Evolutionary conservation across 768 basidiomycete species (phyloP), one percentile per base, ranked within the genome.

Genomic region (Mycena indigotica): DNA sequence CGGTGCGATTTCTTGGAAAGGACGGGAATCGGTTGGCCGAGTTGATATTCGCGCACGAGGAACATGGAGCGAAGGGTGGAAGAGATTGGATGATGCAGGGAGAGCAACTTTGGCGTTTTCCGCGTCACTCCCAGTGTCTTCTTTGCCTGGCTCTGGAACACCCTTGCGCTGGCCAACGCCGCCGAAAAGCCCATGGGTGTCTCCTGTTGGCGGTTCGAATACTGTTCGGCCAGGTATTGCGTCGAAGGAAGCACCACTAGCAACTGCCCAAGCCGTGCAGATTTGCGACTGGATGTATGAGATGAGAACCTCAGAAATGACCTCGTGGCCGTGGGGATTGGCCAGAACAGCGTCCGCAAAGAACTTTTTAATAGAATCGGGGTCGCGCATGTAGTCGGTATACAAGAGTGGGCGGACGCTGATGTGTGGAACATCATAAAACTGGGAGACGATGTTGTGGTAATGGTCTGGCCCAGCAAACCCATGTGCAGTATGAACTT

Each of bases 391-490:
- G 74, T 95, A 98, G 55, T 85, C 78, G 3, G 89, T 84, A 73
- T 93, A 96, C 2, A 96, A 71, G 28, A 89, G 74, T 13, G 93
- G 83, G 72, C 96, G 96, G 58, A 85, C 82, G 72, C 88, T 91
- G 66, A 99, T 77, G 70, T 98, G 93, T 0, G 96, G 95, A 25
- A 98, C 85, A 69, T 99, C 97, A 76, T 99, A 99, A 77, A 94
- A 98, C 69, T 95, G 94, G 1, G 97, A 92, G 1, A 98, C 95
- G 55, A 89, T 75, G 62, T 81, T 87, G 71, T 99, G 96, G 80
- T 86, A 86, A 65, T 93, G 85, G 68, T 97, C 95, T 1, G 95
- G 90, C 2, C 96, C 95, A 3, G 85, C 86, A 67, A 91, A 97
- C 2, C 95, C 95, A 65, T 92, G 77, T 21, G 80, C 73, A 32